Base-by-base conservation (phyloP, 2,329 filamentous ascomycete genomes). In the Myriosclerotinia curreyana region DNA sequence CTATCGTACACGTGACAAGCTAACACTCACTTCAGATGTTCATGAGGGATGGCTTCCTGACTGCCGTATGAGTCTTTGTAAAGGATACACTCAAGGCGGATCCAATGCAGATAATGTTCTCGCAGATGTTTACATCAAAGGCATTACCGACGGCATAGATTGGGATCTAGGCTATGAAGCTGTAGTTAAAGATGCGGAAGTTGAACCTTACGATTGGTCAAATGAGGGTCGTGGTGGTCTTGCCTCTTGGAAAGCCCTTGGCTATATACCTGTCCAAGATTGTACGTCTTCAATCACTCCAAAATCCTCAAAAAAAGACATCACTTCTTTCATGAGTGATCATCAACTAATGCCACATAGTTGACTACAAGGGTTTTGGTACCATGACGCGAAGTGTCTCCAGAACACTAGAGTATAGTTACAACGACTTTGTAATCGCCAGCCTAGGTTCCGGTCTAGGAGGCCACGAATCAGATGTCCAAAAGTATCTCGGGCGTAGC, bases 21-120 rank as follows among this genome's bases (percentile, higher is more conserved):
- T 64, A 25, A 64, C 12, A 6, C 11, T 2, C 25, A 48, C 12
- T 6, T 25, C 15, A 64, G 61, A 64, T 51, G 53, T 64, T 34
- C 81, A 90, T 68, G 80, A 87, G 66, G 89, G 73, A n/a, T 74
- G 70, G 70, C 68, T 74, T 12, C 73, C 73, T 48, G 73, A 74
- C 46, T 74, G 73, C 48, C 66, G 73, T 14, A 91, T 92, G 88
- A 86, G 82, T n/a, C 79, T 91, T 0, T 89, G 83, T 73, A 90
- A 88, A 73, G 90, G 90, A 0, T 88, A 82, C 70, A 90, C 88
- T 0, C 89, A 92, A 77, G 89, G 73, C n/a, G 90, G 89, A 0
- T 91, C 87, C 0, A 91, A 92, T 64, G 86, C 88, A 7, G 89
- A 92, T 69, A 83, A 87, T 6, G 80, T 91, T 1, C 79, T 92